Conservation (phyloP, 2,329 filamentous ascomycete genomes). For the Delphinella strobiligena region DNA sequence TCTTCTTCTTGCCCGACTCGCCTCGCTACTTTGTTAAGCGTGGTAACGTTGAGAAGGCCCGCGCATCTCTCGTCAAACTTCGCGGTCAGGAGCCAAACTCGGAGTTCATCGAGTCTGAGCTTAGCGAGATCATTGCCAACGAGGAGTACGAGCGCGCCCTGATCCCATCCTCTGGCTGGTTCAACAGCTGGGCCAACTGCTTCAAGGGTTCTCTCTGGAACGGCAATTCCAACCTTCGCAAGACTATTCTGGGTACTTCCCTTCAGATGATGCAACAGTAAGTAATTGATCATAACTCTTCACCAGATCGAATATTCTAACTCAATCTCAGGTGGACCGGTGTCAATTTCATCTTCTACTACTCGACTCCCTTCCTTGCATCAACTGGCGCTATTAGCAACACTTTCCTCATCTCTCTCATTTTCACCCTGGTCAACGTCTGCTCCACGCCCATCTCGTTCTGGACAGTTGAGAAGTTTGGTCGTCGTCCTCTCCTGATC, state of each 20-base stretch:
- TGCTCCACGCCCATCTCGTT: constrained; percentile 77
- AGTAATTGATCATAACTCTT: no score
- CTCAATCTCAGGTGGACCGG: no score
- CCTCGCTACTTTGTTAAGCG: constrained; percentile 78
- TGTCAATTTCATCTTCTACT: constrained; percentile 80
- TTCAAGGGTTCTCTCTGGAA: constrained; percentile 44
- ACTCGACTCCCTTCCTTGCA: constrained; percentile 72
- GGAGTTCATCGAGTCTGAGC: constrained; percentile 63
- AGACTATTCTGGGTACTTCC: constrained; percentile 34
- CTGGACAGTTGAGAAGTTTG: constrained; percentile 71
- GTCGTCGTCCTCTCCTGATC: constrained; percentile 70
- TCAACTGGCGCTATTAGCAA: constrained; percentile 63
- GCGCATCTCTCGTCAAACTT: constrained; percentile 50
- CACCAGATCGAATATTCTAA: no score
- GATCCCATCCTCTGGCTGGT: constrained; percentile 53
- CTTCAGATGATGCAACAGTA: constrained; percentile 41
- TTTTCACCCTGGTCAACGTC: constrained; percentile 84
- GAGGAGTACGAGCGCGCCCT: constrained; percentile 68
- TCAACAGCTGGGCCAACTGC: constrained; percentile 56
- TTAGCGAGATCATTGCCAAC: constrained; percentile 80
- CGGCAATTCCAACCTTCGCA: constrained; percentile 39
- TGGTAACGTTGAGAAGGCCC: constrained; percentile 54
- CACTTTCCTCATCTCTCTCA: constrained; percentile 70
- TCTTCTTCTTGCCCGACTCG: constrained; percentile 70
- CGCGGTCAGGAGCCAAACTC: constrained; percentile 64